Base-by-base conservation (phyloP, 441 rosid genomes). In the Gossypium trilobum region DNA sequence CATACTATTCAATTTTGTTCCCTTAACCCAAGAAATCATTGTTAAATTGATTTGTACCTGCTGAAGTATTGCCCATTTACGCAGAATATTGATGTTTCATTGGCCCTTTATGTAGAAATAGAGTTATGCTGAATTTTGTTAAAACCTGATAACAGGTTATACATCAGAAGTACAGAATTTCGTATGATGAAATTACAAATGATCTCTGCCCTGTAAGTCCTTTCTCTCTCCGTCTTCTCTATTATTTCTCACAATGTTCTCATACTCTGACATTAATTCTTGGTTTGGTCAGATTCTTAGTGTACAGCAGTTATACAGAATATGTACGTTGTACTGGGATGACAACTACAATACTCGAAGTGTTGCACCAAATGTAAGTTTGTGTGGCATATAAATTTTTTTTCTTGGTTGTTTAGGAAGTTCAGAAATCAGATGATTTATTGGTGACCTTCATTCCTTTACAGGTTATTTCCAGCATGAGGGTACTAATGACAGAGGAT, bases 261-360 rank as follows among this genome's bases (percentile, higher is more conserved):
- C 19, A 73, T 3, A 51, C 54, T 46, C 62, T 68, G 9, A 68
- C 74, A 55, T 64, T 20, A 31, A 64, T 70, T 67, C 57, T 77
- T 70, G 73, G 20, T 77, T 74, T 84, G 56, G 70, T 82, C 88
- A 91, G 99, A 87, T 93, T 82, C 86, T 96, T 76, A 91, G 99
- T 58, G 98, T 96, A 52, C 99, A 96, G 84, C 99, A 91, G 82
- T 87, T 96, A 51, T 96, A 93, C 75, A 90, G 98, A 87, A 91
- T 93, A 74, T 93, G 99, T 76, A 88, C 99, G 25, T 75, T 93
- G 19, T 93, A 96, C 76, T 88, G 95, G 96, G 99, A 96, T 60
- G 98, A 96, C 84, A 96, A 92, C 84, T 96, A 96, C 77, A 96
- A 93, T 72, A 96, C 99, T 71, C 85, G 91, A 84, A 96, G 98